Evolutionary conservation across 1,284 basidiomycete genomes (phyloP).

Genomic region (Kwoniella shivajii): DNA sequence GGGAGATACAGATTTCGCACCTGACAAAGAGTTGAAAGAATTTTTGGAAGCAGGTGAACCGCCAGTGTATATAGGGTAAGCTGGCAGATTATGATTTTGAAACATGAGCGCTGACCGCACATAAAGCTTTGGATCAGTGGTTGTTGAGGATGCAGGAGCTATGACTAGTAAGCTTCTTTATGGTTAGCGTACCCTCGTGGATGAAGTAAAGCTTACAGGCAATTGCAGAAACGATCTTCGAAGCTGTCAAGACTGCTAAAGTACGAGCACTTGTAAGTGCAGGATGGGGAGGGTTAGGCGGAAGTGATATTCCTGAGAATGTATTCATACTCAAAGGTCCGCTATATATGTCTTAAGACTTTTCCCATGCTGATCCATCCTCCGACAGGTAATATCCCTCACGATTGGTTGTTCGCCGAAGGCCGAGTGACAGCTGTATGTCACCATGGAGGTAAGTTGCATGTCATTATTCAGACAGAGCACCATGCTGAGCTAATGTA

Average conservation of each 20-base stretch:
- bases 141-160: slow-evolving; percentile 63
- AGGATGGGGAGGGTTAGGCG: slow-evolving; percentile 65
- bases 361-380: slow-evolving; percentile 11
- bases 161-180: slow-evolving; percentile 56
- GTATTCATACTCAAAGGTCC: slow-evolving; percentile 61
- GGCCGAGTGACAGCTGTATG: slow-evolving; percentile 64
- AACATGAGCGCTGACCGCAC: not conserved
- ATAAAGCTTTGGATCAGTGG: slow-evolving; percentile 65
- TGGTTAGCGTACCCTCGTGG: not conserved
- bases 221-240: slow-evolving; percentile 60
- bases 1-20: slow-evolving; percentile 59
- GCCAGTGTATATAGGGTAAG: slow-evolving; percentile 65
- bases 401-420: slow-evolving; percentile 69
- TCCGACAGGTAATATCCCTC: slow-evolving; percentile 62
- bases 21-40: slow-evolving; percentile 57
- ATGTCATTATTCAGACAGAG: too few relatives aligned
- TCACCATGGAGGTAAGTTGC: slow-evolving; percentile 63
- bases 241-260: slow-evolving; percentile 61
- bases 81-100: not conserved
- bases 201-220: slow-evolving; percentile 49
- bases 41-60: slow-evolving; percentile 62
- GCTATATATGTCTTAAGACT: not conserved
- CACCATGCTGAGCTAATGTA: too few relatives aligned
- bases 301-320: slow-evolving; percentile 57
- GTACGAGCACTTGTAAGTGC: slow-evolving; percentile 65